These are phyloP conservation scores for Apiotrichum gamsii DNA, from an alignment of 1,284 basidiomycete genomes.

Conservation along the genomic window DNA sequence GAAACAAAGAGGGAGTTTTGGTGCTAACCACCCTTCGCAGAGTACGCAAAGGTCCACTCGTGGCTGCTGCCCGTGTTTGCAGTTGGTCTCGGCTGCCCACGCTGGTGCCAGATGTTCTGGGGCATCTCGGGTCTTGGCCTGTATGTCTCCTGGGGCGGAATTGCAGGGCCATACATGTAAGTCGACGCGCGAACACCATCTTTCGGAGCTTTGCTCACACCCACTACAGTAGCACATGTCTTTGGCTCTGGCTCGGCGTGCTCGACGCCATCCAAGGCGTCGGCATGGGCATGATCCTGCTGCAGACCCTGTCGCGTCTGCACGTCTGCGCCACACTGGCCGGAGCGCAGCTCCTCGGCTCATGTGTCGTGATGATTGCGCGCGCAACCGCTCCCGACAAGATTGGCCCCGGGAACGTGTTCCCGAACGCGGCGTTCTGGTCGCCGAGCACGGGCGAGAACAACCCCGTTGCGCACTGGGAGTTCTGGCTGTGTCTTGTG, in stretches of 20 bases:
- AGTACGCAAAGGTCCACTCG: slow-evolving; percentile 84
- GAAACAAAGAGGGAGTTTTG: too few relatives aligned
- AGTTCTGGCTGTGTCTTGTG: slow-evolving; percentile 78
- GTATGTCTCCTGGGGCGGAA: slow-evolving; percentile 85
- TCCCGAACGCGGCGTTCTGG: slow-evolving; percentile 87
- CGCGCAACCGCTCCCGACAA: slow-evolving; percentile 46
- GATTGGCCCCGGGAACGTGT: slow-evolving; percentile 76
- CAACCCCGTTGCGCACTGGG: slow-evolving; percentile 45
- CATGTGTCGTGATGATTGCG: slow-evolving; percentile 47
- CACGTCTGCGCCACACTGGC: slow-evolving; percentile 88
- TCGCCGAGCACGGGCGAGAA: slow-evolving; percentile 56
- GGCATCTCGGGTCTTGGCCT: slow-evolving; percentile 51
- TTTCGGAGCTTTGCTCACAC: slow-evolving; percentile 4
- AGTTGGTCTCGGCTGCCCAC: slow-evolving; percentile 79
- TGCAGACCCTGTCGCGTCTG: slow-evolving; percentile 83
- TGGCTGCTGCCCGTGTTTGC: slow-evolving; percentile 90
- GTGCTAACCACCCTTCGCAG: slow-evolving; percentile 22
- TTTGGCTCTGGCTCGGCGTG: slow-evolving; percentile 92
- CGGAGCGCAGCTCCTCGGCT: slow-evolving; percentile 60
- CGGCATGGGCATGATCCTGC: slow-evolving; percentile 84
- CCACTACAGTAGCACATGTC: slow-evolving; percentile 56
- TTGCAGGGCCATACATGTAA: slow-evolving; percentile 68
- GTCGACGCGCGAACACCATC: slow-evolving; percentile 1
- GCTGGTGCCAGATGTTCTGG: slow-evolving; percentile 74
- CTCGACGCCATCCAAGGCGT: slow-evolving; percentile 88